phyloP scores from a whole-genome alignment of 257 asterid species.

The Nicotiana benthamiana region DNA sequence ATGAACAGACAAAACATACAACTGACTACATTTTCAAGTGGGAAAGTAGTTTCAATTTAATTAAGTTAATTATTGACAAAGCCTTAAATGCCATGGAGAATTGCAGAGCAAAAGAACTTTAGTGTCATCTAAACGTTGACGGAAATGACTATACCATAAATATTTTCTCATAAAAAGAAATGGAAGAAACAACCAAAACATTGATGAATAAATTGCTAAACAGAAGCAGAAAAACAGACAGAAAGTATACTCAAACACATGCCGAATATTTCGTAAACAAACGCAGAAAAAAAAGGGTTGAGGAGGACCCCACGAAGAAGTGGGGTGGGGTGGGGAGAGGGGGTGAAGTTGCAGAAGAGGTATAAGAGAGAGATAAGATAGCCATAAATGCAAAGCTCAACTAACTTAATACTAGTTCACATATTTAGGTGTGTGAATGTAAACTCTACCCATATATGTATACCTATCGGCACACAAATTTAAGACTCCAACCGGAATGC shows the following conservation, averaged over 20 bases:
- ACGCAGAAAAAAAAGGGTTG: neutral
- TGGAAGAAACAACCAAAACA: neutral
- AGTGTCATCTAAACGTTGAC: neutral
- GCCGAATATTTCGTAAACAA: neutral
- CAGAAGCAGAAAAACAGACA: neutral
- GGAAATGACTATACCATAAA: neutral
- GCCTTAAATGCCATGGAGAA: neutral
- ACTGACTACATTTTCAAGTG: neutral
- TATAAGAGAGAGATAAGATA: neutral
- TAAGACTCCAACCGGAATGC: neutral
- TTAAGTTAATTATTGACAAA: no score
- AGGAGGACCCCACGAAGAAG: neutral
- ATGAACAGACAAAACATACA: neutral
- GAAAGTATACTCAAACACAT: neutral
- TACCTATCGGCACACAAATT: neutral
- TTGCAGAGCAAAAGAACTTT: neutral
- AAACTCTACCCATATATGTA: neutral
- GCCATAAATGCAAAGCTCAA: conserved; percentile 6
- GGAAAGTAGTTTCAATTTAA: neutral
- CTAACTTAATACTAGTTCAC: conserved; percentile 3
- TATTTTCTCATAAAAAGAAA: neutral
- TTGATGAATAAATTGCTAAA: neutral
- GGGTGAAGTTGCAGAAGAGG: neutral
- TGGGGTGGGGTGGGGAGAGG: no score
- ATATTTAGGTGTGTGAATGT: neutral